phyloP scores from a whole-genome alignment of 768 basidiomycete species.

The Rhizopogon roseolus region DNA sequence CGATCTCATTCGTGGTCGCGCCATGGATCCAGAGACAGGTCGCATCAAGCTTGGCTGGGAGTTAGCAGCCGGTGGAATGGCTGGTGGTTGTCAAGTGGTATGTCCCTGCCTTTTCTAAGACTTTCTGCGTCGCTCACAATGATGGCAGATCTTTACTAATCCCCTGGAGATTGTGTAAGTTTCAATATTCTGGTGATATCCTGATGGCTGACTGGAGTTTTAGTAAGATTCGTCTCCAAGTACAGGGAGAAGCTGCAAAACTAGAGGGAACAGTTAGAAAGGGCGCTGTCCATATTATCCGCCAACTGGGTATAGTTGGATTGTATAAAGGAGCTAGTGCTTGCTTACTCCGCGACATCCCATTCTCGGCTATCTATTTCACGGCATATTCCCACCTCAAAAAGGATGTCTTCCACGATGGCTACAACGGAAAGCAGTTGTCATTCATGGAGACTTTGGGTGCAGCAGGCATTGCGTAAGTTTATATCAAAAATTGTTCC shows the following conservation, averaged over 20 bases:
- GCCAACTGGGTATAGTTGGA: conserved; percentile 87
- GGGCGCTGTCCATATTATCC: conserved; percentile 90
- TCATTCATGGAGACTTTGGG: conserved; percentile 86
- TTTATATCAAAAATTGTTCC: conserved; percentile 9
- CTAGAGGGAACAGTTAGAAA: conserved; percentile 73
- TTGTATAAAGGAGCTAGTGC: conserved; percentile 92
- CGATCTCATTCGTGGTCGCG: conserved; percentile 77
- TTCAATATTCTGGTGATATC: not conserved
- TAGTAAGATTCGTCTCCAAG: conserved; percentile 89
- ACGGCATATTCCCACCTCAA: conserved; percentile 86
- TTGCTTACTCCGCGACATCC: conserved; percentile 92
- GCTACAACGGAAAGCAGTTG: conserved; percentile 90
- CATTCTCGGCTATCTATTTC: conserved; percentile 94
- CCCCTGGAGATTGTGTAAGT: conserved; percentile 92
- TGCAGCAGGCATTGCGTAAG: conserved; percentile 79
- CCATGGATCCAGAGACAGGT: conserved; percentile 94
- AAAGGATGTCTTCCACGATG: conserved; percentile 93
- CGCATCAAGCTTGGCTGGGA: conserved; percentile 92
- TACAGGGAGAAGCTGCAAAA: conserved; percentile 95
- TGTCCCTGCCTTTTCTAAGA: conserved; percentile 31
- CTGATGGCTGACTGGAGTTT: conserved; percentile 1
- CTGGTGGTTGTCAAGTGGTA: conserved; percentile 98
- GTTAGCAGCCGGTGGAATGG: conserved; percentile 83
- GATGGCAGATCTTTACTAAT: conserved; percentile 86
- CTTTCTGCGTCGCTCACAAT: conserved; percentile 4